Evolutionary conservation across 2,329 filamentous ascomycete species (phyloP).

Genomic region (Sarocladium oryzae): DNA sequence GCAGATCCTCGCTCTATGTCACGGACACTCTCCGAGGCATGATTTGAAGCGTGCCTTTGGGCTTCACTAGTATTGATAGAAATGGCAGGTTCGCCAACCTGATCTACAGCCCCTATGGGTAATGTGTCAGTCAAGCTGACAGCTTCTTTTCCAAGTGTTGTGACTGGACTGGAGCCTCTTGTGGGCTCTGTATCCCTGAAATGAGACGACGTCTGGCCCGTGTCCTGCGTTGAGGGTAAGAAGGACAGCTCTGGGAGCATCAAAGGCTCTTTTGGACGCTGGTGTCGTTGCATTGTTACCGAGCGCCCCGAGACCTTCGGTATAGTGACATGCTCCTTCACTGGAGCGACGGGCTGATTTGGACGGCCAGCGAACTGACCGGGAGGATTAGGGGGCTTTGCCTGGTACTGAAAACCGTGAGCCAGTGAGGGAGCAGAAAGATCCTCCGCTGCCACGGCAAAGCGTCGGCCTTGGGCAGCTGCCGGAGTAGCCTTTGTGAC

Average conservation of each 20-base stretch:
- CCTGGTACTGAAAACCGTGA: conserved; percentile 1
- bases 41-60: too few species aligned
- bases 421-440: neutral
- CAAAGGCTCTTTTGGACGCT: neutral
- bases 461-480: neutral
- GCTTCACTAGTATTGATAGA: too few species aligned
- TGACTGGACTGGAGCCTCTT: neutral
- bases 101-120: too few species aligned
- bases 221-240: neutral
- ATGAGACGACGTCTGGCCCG: neutral
- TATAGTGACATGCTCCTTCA: too few species aligned
- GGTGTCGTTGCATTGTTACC: too few species aligned
- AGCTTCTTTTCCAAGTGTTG: too few species aligned
- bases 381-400: neutral
- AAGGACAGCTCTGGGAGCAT: neutral
- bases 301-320: too few species aligned
- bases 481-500: neutral
- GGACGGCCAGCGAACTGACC: neutral
- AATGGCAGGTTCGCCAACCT: too few species aligned
- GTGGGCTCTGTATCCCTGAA: neutral
- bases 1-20: too few species aligned
- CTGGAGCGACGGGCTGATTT: neutral
- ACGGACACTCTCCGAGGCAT: too few species aligned
- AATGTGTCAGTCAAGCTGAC: too few species aligned
- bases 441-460: neutral